Evolutionary conservation across 768 basidiomycete genomes (phyloP).

Genomic region (Dioszegia crocea): DNA sequence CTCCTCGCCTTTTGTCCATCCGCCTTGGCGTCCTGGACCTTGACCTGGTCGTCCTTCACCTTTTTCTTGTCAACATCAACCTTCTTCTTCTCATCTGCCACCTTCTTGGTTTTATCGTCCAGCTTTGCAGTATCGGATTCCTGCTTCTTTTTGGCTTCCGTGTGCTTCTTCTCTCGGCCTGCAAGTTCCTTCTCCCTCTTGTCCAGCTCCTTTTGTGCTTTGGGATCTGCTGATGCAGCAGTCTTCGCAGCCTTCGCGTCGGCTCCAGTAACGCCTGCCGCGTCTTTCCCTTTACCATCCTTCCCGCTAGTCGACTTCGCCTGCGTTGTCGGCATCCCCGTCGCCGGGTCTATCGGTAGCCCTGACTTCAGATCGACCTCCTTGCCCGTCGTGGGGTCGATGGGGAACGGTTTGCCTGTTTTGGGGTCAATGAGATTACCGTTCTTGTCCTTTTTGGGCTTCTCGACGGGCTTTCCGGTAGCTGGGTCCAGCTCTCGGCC

Average conservation of each 20-base stretch:
- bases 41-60: not conserved
- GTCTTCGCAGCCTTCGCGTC: not conserved
- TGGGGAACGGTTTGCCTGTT: constrained; percentile 5
- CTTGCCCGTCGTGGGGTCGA: constrained; percentile 1
- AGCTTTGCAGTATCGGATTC: not conserved
- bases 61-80: not conserved
- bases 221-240: not conserved
- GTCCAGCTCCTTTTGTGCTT: not conserved
- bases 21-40: not conserved
- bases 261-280: not conserved
- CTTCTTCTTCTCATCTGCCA: not conserved
- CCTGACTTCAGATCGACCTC: constrained; percentile 3
- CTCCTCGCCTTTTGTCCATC: not conserved
- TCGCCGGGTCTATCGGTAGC: not conserved
- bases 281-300: not conserved
- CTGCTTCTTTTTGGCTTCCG: constrained; percentile 1
- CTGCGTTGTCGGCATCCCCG: not conserved
- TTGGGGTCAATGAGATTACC: constrained; percentile 1
- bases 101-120: not conserved
- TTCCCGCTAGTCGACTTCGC: not conserved
- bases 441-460: not conserved
- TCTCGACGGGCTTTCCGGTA: not conserved
- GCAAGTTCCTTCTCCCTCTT: not conserved
- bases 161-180: not conserved
- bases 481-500: not conserved